Evolutionary conservation across 2,329 filamentous ascomycete species (phyloP).

Genomic region (Colletotrichum liaoningense): DNA sequence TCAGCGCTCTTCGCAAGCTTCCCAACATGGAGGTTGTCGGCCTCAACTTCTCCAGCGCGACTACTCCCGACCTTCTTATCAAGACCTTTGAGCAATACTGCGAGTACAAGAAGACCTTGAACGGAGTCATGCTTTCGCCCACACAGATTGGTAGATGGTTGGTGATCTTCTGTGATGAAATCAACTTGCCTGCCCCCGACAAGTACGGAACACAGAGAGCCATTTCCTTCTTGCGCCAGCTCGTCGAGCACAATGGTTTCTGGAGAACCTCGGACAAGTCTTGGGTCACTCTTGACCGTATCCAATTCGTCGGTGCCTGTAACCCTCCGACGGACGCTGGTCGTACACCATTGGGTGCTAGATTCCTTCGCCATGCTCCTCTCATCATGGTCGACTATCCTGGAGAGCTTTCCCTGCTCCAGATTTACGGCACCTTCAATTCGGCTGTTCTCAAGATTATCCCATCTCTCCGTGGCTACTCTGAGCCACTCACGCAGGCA

Average conservation of each 20-base stretch:
- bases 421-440: conserved; percentile 99
- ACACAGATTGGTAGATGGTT: conserved; percentile 98
- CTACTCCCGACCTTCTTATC: conserved; percentile 95
- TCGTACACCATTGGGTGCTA: conserved; percentile 90
- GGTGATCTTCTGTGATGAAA: conserved; percentile 99
- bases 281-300: conserved; percentile 97
- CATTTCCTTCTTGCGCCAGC: conserved; percentile 95
- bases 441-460: conserved; percentile 96
- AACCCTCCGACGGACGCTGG: conserved; percentile 98
- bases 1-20: conserved; percentile 95
- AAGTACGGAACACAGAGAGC: conserved; percentile 97
- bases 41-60: conserved; percentile 99
- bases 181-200: conserved; percentile 97
- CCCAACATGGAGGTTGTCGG: conserved; percentile 99
- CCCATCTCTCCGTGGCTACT: conserved; percentile 92
- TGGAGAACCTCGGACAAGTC: conserved; percentile 98
- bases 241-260: conserved; percentile 99
- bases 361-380: conserved; percentile 97
- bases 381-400: conserved; percentile 99
- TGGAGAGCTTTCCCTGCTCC: conserved; percentile 90
- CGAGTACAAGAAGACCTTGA: conserved; percentile 98
- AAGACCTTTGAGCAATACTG: conserved; percentile 99
- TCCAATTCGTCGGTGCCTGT: conserved; percentile 98
- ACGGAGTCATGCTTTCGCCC: conserved; percentile 93
- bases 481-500: conserved; percentile 91